phyloP scores from a whole-genome alignment of 768 basidiomycete species.

The Trametes sanguinea region DNA sequence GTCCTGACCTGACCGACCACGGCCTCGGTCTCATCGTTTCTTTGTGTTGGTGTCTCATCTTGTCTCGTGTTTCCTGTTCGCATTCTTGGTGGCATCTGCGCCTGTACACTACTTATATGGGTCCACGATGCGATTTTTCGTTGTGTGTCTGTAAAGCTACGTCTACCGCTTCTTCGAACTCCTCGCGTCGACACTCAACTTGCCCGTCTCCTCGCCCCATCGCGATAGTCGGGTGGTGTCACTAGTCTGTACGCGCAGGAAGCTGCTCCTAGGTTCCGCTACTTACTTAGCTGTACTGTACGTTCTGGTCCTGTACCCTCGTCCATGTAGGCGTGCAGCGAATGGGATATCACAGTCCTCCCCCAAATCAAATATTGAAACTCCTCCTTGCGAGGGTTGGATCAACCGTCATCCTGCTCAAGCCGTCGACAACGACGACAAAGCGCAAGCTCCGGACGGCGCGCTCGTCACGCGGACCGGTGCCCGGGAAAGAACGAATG shows the following conservation, averaged over 20 bases:
- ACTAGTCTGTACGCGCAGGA: too few relatives aligned
- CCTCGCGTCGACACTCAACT: too few relatives aligned
- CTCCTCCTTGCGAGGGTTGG: too few relatives aligned
- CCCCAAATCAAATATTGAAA: too few relatives aligned
- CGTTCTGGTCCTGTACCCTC: conserved; percentile 15
- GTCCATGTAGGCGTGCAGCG: conserved; percentile 5
- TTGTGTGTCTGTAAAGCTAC: conserved; percentile 16
- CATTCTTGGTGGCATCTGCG: conserved; percentile 5
- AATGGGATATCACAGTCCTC: neutral
- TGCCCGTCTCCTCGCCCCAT: too few relatives aligned
- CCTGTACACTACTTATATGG: conserved; percentile 14
- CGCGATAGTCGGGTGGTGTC: too few relatives aligned
- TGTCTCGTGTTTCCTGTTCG: neutral
- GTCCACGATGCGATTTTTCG: conserved; percentile 3
- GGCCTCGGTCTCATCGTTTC: neutral
- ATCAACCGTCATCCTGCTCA: too few relatives aligned
- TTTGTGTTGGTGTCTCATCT: neutral
- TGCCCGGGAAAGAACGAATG: conserved; percentile 1
- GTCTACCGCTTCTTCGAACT: neutral
- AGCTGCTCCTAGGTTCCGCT: too few relatives aligned
- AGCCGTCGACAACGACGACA: neutral
- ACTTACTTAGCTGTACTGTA: conserved; percentile 5
- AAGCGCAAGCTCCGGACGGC: neutral
- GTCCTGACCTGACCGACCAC: neutral
- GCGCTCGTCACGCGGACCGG: conserved; percentile 7